Evolutionary conservation across 139 green algal genomes (phyloP).

Genomic region (Haematococcus lacustris): DNA sequence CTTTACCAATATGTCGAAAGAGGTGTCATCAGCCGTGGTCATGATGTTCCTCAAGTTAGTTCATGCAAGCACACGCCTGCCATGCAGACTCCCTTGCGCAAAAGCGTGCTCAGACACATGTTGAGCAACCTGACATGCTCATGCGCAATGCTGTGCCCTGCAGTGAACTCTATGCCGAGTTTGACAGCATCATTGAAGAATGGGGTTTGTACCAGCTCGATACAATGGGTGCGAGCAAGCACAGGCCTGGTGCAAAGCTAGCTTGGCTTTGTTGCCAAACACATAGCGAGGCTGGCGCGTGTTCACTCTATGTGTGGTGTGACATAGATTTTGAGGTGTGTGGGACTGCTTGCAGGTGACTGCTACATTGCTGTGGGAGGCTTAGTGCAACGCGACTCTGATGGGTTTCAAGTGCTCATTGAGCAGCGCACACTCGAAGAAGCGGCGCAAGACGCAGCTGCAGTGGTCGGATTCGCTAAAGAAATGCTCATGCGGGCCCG

Average conservation of each 20-base stretch:
- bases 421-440: background rate
- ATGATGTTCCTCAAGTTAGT: slow-evolving; percentile 21
- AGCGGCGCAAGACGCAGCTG: background rate
- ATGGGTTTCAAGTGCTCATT: background rate
- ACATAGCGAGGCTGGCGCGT: too few relatives aligned
- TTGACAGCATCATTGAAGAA: slow-evolving; percentile 4
- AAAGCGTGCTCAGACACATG: too few relatives aligned
- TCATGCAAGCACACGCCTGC: too few relatives aligned
- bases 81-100: too few relatives aligned
- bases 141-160: too few relatives aligned
- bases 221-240: too few relatives aligned
- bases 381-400: slow-evolving; percentile 1
- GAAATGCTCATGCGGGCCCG: background rate
- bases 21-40: slow-evolving; percentile 11
- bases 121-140: too few relatives aligned
- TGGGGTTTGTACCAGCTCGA: slow-evolving; percentile 7
- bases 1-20: slow-evolving; percentile 24
- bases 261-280: background rate
- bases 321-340: background rate
- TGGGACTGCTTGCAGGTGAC: background rate
- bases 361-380: slow-evolving; percentile 6
- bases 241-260: background rate
- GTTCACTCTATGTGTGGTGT: too few relatives aligned
- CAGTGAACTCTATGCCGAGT: slow-evolving; percentile 5
- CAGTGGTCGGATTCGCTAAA: background rate